Percentiles rank a stretch among this genome's conserved stretches.
These are phyloP conservation scores for Reticulascus tulasneorum DNA, from an alignment of 2,329 filamentous ascomycete genomes.

Conservation along the genomic window DNA sequence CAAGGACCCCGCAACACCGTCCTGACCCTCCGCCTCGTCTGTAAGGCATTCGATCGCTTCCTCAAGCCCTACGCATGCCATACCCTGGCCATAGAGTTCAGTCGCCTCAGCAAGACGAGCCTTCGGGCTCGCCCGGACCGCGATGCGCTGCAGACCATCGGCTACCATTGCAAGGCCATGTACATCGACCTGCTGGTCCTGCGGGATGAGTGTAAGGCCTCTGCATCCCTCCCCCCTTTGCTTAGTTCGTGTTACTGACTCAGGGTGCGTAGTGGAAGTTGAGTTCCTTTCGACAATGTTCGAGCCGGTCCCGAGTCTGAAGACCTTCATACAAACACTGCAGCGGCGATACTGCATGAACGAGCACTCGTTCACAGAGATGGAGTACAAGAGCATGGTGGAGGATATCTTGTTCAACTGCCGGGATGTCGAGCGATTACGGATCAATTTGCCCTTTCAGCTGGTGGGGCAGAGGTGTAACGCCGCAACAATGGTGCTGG, in stretches of 20 bases:
- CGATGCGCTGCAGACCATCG: constrained; percentile 41
- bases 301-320: constrained; percentile 40
- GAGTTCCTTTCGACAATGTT: constrained; percentile 44
- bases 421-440: constrained; percentile 40
- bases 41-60: constrained; percentile 42
- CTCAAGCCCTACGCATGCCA: constrained; percentile 42
- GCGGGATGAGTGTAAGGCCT: constrained; percentile 41
- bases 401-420: constrained; percentile 40
- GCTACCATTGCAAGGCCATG: constrained; percentile 43
- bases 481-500: constrained; percentile 47
- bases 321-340: constrained; percentile 38
- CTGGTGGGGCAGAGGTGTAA: constrained; percentile 41
- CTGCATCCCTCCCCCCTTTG: neutral
- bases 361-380: constrained; percentile 44
- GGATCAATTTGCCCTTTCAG: constrained; percentile 48
- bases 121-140: constrained; percentile 27
- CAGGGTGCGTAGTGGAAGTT: constrained; percentile 40
- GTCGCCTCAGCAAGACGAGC: constrained; percentile 37
- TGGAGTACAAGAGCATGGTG: constrained; percentile 39
- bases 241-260: constrained; percentile 1
- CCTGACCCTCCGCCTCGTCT: constrained; percentile 43
- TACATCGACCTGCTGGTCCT: constrained; percentile 51
- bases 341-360: constrained; percentile 45
- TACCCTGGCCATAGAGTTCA: constrained; percentile 47
- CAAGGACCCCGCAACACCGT: constrained; percentile 40